A percentile compares a stretch with the other conserved stretches of the same genome.
Conservation (phyloP, 2,329 filamentous ascomycete species). For the Plenodomus tracheiphilus region DNA sequence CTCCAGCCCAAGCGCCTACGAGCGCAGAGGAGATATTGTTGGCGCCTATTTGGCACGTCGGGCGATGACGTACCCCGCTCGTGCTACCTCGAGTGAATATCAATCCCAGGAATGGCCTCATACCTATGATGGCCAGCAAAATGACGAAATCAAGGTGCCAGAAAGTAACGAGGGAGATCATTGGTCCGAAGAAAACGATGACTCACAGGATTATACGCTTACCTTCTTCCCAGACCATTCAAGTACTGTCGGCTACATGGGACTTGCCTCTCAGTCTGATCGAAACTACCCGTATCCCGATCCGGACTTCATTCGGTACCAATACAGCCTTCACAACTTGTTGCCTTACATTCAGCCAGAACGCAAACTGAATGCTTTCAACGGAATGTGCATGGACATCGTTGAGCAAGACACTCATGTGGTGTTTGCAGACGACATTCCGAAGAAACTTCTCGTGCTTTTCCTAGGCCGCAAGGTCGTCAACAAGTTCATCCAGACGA, state of each 20-base stretch:
- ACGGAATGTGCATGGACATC: constrained; percentile 14
- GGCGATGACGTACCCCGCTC: constrained; percentile 1
- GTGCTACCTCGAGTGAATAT: background rate
- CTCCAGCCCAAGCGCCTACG: background rate
- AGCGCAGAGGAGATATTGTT: constrained; percentile 8
- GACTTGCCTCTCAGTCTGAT: background rate
- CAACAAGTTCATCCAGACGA: constrained; percentile 17
- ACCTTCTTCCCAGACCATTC: background rate
- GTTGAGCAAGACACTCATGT: constrained; percentile 11
- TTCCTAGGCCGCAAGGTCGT: constrained; percentile 20
- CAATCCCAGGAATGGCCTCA: background rate
- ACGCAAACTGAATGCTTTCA: constrained; percentile 12
- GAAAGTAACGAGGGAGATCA: background rate
- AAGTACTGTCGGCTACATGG: background rate
- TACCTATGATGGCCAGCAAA: background rate
- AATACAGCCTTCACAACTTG: constrained; percentile 16
- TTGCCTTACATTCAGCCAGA: constrained; percentile 19
- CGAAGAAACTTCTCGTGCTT: constrained; percentile 25
- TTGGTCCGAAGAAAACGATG: background rate
- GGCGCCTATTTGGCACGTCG: constrained; percentile 14
- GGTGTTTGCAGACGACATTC: constrained; percentile 6
- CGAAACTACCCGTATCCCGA: constrained; percentile 11
- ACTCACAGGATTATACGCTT: background rate
- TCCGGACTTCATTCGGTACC: constrained; percentile 23
- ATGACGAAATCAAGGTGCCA: background rate